Conservation (phyloP, 768 basidiomycete species). For the Udeniomyces megalosporus region DNA sequence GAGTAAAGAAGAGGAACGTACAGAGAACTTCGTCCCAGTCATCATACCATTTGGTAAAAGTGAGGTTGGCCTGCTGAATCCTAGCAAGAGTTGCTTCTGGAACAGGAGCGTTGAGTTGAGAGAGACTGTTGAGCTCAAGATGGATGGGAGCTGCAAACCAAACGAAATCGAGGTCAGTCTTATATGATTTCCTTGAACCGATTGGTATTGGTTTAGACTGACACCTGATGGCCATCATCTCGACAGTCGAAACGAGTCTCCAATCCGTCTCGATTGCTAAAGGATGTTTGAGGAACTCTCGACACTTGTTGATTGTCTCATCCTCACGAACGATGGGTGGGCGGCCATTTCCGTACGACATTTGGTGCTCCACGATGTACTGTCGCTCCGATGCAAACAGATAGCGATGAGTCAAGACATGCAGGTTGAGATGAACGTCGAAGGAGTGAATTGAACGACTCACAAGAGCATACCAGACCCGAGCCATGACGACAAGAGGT, state of each 20-base stretch:
- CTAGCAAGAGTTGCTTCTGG: constrained; percentile 54
- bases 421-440: constrained; percentile 60
- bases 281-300: constrained; percentile 66
- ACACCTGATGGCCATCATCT: constrained; percentile 65
- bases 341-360: constrained; percentile 87
- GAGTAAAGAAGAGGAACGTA: constrained; percentile 1
- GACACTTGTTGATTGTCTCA: constrained; percentile 70
- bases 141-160: constrained; percentile 53
- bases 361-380: constrained; percentile 34
- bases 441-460: constrained; percentile 33
- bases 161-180: too few relatives aligned
- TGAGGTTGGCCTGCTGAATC: constrained; percentile 53
- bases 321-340: constrained; percentile 86
- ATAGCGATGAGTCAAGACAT: not conserved
- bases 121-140: constrained; percentile 52
- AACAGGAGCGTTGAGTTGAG: constrained; percentile 47
- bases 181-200: too few relatives aligned
- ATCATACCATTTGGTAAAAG: constrained; percentile 61
- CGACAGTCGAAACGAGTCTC: constrained; percentile 85
- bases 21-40: constrained; percentile 29
- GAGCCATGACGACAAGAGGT: constrained; percentile 60
- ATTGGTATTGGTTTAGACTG: not conserved
- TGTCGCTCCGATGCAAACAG: too few relatives aligned
- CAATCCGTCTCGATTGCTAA: constrained; percentile 83
- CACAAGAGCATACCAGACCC: constrained; percentile 68